Base-by-base conservation (phyloP, 108 stramenopile species). In the Skeletonema marinoi region DNA sequence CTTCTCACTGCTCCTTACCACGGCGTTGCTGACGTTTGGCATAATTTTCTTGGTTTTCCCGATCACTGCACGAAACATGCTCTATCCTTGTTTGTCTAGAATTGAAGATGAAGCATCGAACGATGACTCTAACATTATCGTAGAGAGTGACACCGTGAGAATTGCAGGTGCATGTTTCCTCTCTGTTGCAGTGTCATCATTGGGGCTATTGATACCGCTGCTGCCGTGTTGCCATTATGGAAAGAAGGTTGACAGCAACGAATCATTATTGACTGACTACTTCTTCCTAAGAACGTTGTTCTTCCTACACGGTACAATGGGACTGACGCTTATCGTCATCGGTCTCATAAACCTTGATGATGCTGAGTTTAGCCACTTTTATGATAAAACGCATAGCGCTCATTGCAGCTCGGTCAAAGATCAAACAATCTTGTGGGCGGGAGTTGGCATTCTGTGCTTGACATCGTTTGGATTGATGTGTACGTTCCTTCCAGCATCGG, bases 391-490 rank as follows among this genome's bases (percentile, higher is more conserved):
- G 5, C 59, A 59, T 42, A 30, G 56, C 0, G 51, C 62, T 50
- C 31, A 71, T 16, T 83, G 82, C 68, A 77, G 74, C 36, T 72
- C 75, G 21, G 41, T 83, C 21, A 69, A 68, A 36, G 82, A 83
- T 58, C 76, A 77, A 65, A 69, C 71, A 29, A 73, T 89, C 36
- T 59, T 91, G 25, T 81, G 86, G 78, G 60, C 78, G 13, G 90
- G 90, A 10, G 84, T 79, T 66, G 58, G 46, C 7, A 58, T 85
- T 25, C 70, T 92, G 6, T 65, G 82, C 11, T 25, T 86, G 25
- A 76, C 88, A 33, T 86, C 79, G 35, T 48, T 86, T 19, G 85
- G 84, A 29, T 68, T 90, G 60, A 92, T 92, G 89, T 17, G 73
- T 17, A 78, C 86, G 13, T 92, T 92, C 70, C 89, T 75, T 65